Base-by-base conservation (phyloP, 805 yeast genomes). In the Spathaspora hagerdaliae region DNA sequence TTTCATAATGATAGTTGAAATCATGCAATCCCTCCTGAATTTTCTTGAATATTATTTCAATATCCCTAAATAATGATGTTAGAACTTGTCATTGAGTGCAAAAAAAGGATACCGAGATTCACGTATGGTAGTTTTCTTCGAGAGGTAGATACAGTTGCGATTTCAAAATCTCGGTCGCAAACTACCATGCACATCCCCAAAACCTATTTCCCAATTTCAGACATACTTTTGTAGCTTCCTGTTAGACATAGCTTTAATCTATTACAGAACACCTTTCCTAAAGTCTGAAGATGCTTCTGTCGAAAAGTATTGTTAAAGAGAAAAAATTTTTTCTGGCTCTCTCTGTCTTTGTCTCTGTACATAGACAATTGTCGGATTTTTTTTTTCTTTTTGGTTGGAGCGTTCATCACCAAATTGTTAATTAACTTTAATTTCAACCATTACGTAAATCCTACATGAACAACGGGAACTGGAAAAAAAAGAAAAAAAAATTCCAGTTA, bases 11-110 rank as follows among this genome's bases (percentile, higher is more conserved):
- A 50, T 72, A 71, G 49, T 71, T 70, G 55, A 72, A 72, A 36
- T 67, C 67, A 49, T 71, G 74, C 47, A 72, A 59, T 13, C 77
- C 77, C 48, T 72, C 77, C 47, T 64, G 72, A 43, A 72, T 70
- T 48, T 70, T 69, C 45, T 72, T 72, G 59, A 72, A 71, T 43
- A 71, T 62, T 32, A 68, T 63, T 48, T 69, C 74, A 39, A 68
- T 69, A 51, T 69, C 74, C 52, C 74, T 69, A 42, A 12, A 36
- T 26, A 14, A 8, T n/a, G 26, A 27, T 19, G 9, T 13, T 19
- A 19, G 24, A 19, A 19, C 24, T 27, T 12, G 40, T 27, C 45
- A 38, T 34, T 38, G 15, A 9, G 6, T 34, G 15, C 9, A 34
- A 34, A 34, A 34, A 12, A 9, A 9, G 15, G 3, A n/a, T 9